phyloP scores from a whole-genome alignment of 495 filamentous ascomycete species.

The Hypoxylon crocopeplum region DNA sequence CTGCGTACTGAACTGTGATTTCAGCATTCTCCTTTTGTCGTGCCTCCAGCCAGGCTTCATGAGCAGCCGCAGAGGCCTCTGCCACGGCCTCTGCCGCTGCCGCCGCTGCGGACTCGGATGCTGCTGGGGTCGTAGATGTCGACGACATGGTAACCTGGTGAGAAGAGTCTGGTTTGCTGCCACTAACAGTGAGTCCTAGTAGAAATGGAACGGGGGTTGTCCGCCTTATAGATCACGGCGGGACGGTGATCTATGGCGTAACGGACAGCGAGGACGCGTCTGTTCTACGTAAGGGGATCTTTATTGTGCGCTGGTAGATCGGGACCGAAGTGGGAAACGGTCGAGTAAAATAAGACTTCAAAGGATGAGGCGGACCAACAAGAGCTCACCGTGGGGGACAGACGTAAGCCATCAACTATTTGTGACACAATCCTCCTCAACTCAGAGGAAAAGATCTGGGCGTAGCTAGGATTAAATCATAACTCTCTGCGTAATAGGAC shows the following conservation, averaged over 20 bases:
- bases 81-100: background rate
- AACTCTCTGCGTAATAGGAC: background rate
- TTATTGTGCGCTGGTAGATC: conserved; percentile 23
- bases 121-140: conserved; percentile 10
- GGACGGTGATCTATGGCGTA: conserved; percentile 7
- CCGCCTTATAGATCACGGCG: conserved; percentile 8
- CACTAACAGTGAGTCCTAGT: background rate
- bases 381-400: conserved; percentile 11
- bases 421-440: conserved; percentile 13
- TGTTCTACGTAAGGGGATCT: conserved; percentile 9
- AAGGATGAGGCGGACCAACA: conserved; percentile 30
- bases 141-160: conserved; percentile 3
- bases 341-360: conserved; percentile 13
- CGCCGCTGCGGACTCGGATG: conserved; percentile 1
- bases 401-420: conserved; percentile 26
- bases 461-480: conserved; percentile 22
- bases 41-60: conserved; percentile 32
- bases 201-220: background rate
- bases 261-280: conserved; percentile 17
- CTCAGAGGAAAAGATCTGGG: conserved; percentile 2
- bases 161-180: background rate
- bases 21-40: conserved; percentile 45
- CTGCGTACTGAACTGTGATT: conserved; percentile 51
- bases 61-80: conserved; percentile 1
- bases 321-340: conserved; percentile 24